phyloP scores from a whole-genome alignment of 805 yeast genomes.

The Ogataea salicorniae region DNA sequence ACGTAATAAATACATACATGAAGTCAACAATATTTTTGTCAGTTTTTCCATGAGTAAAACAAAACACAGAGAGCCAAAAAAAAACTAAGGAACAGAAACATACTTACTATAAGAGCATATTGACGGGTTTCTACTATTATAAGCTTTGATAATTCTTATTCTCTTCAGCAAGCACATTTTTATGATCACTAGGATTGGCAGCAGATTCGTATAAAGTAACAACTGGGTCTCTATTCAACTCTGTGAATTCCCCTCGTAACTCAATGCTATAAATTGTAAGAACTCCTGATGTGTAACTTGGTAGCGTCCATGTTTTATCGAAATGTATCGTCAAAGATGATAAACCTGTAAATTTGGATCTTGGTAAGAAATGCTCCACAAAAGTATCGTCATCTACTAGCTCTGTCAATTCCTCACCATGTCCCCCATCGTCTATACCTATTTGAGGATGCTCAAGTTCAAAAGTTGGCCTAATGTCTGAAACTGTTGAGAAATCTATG shows the following conservation, averaged over 20 bases:
- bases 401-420: slow-evolving; percentile 6
- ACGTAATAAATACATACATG: too few relatives aligned
- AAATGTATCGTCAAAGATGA: slow-evolving; percentile 63
- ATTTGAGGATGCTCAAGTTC: slow-evolving; percentile 59
- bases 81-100: not conserved
- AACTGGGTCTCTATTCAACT: slow-evolving; percentile 61
- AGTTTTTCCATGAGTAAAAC: too few relatives aligned
- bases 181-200: slow-evolving; percentile 89
- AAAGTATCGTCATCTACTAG: slow-evolving; percentile 47
- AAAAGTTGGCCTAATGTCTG: slow-evolving; percentile 43
- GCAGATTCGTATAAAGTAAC: slow-evolving; percentile 82
- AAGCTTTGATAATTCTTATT: slow-evolving; percentile 14
- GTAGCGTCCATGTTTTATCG: slow-evolving; percentile 55
- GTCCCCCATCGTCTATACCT: slow-evolving; percentile 37
- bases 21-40: too few relatives aligned
- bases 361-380: slow-evolving; percentile 77
- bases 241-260: slow-evolving; percentile 65
- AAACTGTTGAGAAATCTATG: slow-evolving; percentile 68
- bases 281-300: slow-evolving; percentile 29
- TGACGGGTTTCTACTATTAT: not conserved
- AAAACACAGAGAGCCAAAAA: too few relatives aligned
- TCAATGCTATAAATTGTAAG: slow-evolving; percentile 66
- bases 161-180: slow-evolving; percentile 29
- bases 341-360: slow-evolving; percentile 68
- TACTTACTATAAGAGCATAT: not conserved